Base-by-base conservation (phyloP, 2,329 filamentous ascomycete genomes). In the Fusarium camptoceras region DNA sequence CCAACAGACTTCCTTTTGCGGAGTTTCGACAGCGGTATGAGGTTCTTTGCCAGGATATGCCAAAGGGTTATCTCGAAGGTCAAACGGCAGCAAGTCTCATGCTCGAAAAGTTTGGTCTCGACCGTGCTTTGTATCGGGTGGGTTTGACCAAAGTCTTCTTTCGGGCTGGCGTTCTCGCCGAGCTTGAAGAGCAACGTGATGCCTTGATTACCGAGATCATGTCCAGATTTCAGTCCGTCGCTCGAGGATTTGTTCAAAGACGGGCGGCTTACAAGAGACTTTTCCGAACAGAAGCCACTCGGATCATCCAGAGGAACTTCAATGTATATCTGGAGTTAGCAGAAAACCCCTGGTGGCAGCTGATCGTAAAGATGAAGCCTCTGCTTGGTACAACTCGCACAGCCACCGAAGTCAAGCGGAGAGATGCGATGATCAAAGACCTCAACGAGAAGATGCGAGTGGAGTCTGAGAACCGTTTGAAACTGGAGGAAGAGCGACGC, bases 101-200 rank as follows among this genome's bases (percentile, higher is more conserved):
- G 86, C 87, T 99, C 8, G 92, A 97, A 74, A 94, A 93, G 79
- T 88, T 99, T 44, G 90, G 90, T 20, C 86, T 99, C 73, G 96
- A 99, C 78, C 91, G 86, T 70, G 87, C 93, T 14, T 88, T 97
- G 69, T 99, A 97, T 80, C 92, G 97, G 24, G 94, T 99, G 60
- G 96, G 96, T 74, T 85, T 98, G 60, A 98, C 94, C 25, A 99
- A 99, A 80, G 95, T 99, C 15, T 99, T 99, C 83, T 99, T 99
- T 86, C 88, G 97, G 67, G 94, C 96, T 44, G 96, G 96, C 63
- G 95, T 99, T 5, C 87, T 99, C 48, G 96, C 96, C 39, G 96
- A 99, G 79, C 85, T 99, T 16, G 96, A 99, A 87, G 97, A 98
- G 80, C 93, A 97, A 78, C 91, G 96, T 59, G 96, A 99, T 78